Conservation (phyloP, 2,329 filamentous ascomycete genomes). For the Orbilia brochopaga region DNA sequence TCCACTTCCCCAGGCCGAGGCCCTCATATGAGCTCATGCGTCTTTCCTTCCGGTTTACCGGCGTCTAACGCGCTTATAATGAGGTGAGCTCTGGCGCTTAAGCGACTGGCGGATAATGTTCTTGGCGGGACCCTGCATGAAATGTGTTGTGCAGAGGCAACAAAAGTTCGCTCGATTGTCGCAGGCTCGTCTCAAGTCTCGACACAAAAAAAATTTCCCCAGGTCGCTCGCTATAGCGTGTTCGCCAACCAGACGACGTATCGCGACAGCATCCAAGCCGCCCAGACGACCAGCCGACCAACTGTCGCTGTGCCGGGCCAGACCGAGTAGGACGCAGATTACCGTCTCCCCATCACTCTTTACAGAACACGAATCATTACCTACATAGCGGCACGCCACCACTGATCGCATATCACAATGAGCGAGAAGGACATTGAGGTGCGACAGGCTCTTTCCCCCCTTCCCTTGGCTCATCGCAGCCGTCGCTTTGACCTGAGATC, state of each 20-base stretch:
- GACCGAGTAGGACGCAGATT: neutral
- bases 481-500: neutral
- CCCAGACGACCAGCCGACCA: constrained; percentile 2
- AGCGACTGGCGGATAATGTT: too few relatives aligned
- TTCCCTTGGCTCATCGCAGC: neutral
- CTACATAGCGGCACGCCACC: neutral
- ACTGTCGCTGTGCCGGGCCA: neutral
- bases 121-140: constrained; percentile 12
- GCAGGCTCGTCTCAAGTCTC: constrained; percentile 5
- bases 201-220: constrained; percentile 29
- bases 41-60: neutral
- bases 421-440: constrained; percentile 49
- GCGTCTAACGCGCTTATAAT: neutral
- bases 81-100: neutral
- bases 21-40: neutral
- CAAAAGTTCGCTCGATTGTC: neutral
- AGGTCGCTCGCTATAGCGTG: constrained; percentile 7
- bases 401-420: constrained; percentile 16
- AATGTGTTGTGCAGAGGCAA: constrained; percentile 12
- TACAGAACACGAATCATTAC: neutral
- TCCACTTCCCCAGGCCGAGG: neutral
- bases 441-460: neutral
- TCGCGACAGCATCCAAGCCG: constrained; percentile 13
- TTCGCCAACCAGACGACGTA: constrained; percentile 7
- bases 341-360: neutral